Conservation (phyloP, 2,329 filamentous ascomycete species). For the Penicillium decumbens region DNA sequence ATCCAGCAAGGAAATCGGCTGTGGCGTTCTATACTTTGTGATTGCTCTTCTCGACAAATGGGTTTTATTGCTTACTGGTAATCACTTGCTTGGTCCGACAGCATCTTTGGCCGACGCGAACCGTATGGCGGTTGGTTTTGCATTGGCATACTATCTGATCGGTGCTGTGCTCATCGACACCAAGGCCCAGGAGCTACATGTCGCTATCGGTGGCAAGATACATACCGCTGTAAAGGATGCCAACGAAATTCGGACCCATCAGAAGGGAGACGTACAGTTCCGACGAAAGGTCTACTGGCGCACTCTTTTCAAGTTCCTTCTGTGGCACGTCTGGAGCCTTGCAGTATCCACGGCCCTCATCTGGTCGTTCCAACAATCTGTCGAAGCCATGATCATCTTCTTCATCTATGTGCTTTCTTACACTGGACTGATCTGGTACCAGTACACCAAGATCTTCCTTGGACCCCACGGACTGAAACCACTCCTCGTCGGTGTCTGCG, state of each 20-base stretch:
- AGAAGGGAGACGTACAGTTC: constrained; percentile 44
- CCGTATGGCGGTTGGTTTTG: constrained; percentile 51
- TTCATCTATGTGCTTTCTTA: constrained; percentile 48
- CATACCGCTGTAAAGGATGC: constrained; percentile 40
- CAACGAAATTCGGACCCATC: constrained; percentile 43
- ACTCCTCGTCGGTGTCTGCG: constrained; percentile 43
- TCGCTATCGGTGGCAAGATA: constrained; percentile 41
- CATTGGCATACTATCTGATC: constrained; percentile 55
- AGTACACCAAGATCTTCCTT: constrained; percentile 52
- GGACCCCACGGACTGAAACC: constrained; percentile 48
- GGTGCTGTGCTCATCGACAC: constrained; percentile 55
- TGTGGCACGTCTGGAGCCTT: constrained; percentile 52
- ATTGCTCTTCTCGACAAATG: constrained; percentile 55
- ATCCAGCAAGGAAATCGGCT: constrained; percentile 52
- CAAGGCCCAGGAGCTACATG: constrained; percentile 51
- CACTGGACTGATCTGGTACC: constrained; percentile 52
- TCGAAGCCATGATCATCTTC: constrained; percentile 48
- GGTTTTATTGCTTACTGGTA: constrained; percentile 48
- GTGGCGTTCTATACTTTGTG: constrained; percentile 52
- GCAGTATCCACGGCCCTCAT: constrained; percentile 48
- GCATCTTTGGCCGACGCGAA: constrained; percentile 34
- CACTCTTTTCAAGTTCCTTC: constrained; percentile 48
- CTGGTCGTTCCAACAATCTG: constrained; percentile 49
- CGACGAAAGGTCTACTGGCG: constrained; percentile 50
- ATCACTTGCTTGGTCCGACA: constrained; percentile 39